A percentile compares a stretch with the other conserved stretches of the same genome.
These are phyloP conservation scores for Blastomyces emzantsi DNA, from an alignment of 2,329 filamentous ascomycete species.

Conservation along the genomic window DNA sequence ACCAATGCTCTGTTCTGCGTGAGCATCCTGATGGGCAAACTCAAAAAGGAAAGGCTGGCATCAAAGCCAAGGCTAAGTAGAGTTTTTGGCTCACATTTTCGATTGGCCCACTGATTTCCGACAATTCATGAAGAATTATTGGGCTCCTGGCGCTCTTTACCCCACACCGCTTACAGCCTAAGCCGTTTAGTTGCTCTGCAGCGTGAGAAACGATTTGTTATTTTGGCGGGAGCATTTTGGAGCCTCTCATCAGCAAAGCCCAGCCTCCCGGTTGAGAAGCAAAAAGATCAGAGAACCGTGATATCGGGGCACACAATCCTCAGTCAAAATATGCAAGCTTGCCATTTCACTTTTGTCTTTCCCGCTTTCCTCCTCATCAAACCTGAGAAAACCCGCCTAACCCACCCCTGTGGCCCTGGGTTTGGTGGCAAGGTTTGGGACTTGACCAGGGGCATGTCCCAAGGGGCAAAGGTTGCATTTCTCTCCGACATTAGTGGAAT, in stretches of 20 bases:
- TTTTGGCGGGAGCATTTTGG: neutral
- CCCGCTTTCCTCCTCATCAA: no score
- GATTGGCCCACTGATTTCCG: neutral
- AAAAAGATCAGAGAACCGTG: neutral
- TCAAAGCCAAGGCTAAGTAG: neutral
- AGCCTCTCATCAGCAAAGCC: neutral
- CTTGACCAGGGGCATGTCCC: neutral
- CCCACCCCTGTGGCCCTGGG: no score
- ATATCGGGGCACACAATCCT: neutral
- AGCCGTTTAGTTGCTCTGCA: neutral
- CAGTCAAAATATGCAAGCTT: neutral
- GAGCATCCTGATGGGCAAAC: neutral
- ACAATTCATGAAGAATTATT: neutral
- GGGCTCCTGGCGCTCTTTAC: neutral
- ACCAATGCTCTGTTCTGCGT: neutral
- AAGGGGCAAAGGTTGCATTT: neutral
- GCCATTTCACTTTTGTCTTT: no score
- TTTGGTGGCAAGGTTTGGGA: neutral
- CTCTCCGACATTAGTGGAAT: neutral
- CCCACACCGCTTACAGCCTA: neutral
- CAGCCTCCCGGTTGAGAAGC: neutral
- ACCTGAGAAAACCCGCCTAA: no score
- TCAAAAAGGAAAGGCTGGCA: neutral
- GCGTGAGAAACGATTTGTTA: neutral
- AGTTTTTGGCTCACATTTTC: neutral